A percentile compares a stretch with the other conserved stretches of the same genome.
Evolutionary conservation across 257 asterid species (phyloP).

Genomic region (Fraxinus anomala): DNA sequence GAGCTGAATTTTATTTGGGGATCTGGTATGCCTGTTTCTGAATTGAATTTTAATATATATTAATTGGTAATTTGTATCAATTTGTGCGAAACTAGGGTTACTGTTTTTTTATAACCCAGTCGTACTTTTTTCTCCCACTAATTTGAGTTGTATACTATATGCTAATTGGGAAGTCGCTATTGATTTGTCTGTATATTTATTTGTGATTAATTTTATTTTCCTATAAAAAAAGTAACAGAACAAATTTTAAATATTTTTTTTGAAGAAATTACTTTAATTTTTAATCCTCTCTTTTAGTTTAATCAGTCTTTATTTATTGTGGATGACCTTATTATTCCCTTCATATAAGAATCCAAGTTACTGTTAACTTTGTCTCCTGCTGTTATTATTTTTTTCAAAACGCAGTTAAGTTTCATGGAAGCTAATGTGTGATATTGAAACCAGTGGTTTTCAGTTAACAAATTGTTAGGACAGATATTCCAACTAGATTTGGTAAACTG

Average conservation of each 20-base stretch:
- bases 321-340: neutral
- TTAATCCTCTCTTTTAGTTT: neutral
- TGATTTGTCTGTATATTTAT: neutral
- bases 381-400: neutral
- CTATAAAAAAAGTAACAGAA: neutral
- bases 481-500: neutral
- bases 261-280: neutral
- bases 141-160: constrained; percentile 4
- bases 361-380: neutral
- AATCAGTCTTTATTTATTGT: neutral
- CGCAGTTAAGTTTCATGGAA: neutral
- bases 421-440: neutral
- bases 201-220: neutral
- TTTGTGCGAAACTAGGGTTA: constrained; percentile 46
- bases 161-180: constrained; percentile 12
- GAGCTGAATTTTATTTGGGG: constrained; percentile 51
- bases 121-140: constrained; percentile 10
- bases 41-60: constrained; percentile 31
- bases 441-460: neutral
- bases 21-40: constrained; percentile 37
- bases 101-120: constrained; percentile 33
- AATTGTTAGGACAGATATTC: neutral
- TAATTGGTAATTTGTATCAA: neutral
- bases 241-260: neutral
- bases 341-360: neutral